Base-by-base conservation (phyloP, 305 asterid genomes). In the Coffea humblotiana region DNA sequence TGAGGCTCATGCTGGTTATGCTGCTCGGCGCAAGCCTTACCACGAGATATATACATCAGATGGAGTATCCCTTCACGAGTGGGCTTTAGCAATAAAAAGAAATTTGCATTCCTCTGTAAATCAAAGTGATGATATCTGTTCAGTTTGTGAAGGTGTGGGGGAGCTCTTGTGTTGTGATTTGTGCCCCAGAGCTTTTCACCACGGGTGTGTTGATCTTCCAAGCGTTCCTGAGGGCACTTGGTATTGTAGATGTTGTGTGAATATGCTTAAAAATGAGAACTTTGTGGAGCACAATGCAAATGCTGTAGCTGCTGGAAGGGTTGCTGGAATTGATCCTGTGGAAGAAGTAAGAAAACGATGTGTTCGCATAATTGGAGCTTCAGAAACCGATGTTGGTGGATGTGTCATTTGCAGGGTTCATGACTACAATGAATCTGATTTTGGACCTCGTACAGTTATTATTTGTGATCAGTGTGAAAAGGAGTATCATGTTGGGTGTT, bases 381-480 rank as follows among this genome's bases (percentile, higher is more conserved):
- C 84, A 65, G 88, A 86, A 64, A 70, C 89, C 76, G 94, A 86
- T 45, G 85, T 84, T 52, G 92, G 93, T 72, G 97, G 96, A 79
- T 96, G 99, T 84, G 88, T 89, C 40, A 86, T 96, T 83, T 96
- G 98, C 98, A 93, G 98, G 89, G 85, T 85, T 56, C 90, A 88
- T 84, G 93, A 88, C 80, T 96, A 93, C 84, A 88, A 87, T 83
- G 86, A 79, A 80, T 83, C 87, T 37, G 93, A 78, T 58, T 94
- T 96, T 82, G 88, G 87, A 51, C 92, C 85, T 74, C 87, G 80
- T n/a, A 96, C 98, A 63, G 97, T 94, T 77, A 93, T 96, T 70
- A 87, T 94, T 19, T 96, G 99, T 72, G 98, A 94, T 83, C 98
- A 96, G 98, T 96, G 98, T 83, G 98, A 96, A 84, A 93, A 85